phyloP scores from a whole-genome alignment of 1,139 yeast species.

The Geotrichum aggregatum region DNA sequence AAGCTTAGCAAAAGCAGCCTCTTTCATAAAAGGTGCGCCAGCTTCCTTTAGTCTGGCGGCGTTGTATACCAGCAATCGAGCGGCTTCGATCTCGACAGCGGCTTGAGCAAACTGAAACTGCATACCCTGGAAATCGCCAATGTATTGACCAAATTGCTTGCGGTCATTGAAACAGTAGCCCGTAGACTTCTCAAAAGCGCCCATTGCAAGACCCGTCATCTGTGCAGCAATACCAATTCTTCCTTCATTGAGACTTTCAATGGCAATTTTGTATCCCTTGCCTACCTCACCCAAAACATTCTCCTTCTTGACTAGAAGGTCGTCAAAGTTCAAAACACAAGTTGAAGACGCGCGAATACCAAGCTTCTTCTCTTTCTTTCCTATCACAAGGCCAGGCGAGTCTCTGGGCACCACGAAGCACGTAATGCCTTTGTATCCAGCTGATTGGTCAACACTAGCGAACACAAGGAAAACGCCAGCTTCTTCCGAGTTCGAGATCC shows the following conservation, averaged over 20 bases:
- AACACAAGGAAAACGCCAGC: constrained; percentile 44
- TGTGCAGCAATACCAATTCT: constrained; percentile 48
- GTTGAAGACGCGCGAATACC: constrained; percentile 47
- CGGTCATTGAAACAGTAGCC: constrained; percentile 43
- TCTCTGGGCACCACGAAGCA: constrained; percentile 44
- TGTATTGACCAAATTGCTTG: constrained; percentile 43
- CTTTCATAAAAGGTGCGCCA: constrained; percentile 42
- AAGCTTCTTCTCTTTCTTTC: constrained; percentile 46
- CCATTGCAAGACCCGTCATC: constrained; percentile 46
- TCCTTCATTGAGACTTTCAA: constrained; percentile 45
- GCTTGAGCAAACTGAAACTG: constrained; percentile 47
- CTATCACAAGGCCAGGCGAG: constrained; percentile 40
- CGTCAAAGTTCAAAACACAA: constrained; percentile 43
- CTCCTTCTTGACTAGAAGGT: constrained; percentile 42
- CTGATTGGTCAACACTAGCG: constrained; percentile 43
- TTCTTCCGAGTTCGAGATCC: constrained; percentile 46
- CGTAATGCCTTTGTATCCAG: constrained; percentile 47
- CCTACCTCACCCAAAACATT: constrained; percentile 45
- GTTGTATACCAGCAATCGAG: constrained; percentile 43
- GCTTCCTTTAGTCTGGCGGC: constrained; percentile 46
- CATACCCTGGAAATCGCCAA: constrained; percentile 47
- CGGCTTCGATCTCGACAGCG: constrained; percentile 47
- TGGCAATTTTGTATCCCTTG: constrained; percentile 47
- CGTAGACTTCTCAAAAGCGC: constrained; percentile 44
- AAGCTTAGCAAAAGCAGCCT: constrained; percentile 47